These are phyloP conservation scores for Saccharum spontaneum DNA, from an alignment of 176 grass and related monocot species.

Conservation along the genomic window DNA sequence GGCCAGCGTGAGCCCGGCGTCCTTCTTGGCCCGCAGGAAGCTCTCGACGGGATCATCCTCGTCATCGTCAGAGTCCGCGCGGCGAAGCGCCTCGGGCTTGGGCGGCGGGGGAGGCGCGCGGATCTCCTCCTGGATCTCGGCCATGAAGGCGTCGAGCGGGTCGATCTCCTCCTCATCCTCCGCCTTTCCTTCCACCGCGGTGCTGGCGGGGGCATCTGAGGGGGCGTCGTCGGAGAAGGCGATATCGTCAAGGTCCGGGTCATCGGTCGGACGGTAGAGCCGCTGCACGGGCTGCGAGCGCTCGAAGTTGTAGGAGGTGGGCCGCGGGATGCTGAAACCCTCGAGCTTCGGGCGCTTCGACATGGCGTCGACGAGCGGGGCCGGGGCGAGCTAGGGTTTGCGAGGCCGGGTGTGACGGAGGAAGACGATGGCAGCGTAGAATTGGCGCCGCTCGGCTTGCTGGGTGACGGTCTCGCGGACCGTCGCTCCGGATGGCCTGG, in stretches of 20 bases:
- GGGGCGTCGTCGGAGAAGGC: conserved; percentile 69
- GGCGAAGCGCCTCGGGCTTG: conserved; percentile 55
- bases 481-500: conserved; percentile 18
- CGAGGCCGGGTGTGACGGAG: not conserved
- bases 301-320: conserved; percentile 86
- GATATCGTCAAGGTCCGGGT: conserved; percentile 91
- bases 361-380: conserved; percentile 39
- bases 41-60: conserved; percentile 88
- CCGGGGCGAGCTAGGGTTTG: conserved; percentile 34
- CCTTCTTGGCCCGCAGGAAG: conserved; percentile 89
- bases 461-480: not conserved
- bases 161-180: conserved; percentile 81
- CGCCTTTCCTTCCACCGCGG: conserved; percentile 18
- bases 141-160: conserved; percentile 96
- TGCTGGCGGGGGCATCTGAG: not conserved
- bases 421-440: conserved; percentile 27
- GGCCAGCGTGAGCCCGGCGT: conserved; percentile 69
- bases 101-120: conserved; percentile 52
- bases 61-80: conserved; percentile 59
- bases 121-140: conserved; percentile 90
- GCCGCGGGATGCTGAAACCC: conserved; percentile 81
- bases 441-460: conserved; percentile 29
- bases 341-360: conserved; percentile 87
- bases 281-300: conserved; percentile 60
- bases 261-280: conserved; percentile 72